Evolutionary conservation across 2,329 filamentous ascomycete genomes (phyloP).

Genomic region (Ceratocystis huliohia): DNA sequence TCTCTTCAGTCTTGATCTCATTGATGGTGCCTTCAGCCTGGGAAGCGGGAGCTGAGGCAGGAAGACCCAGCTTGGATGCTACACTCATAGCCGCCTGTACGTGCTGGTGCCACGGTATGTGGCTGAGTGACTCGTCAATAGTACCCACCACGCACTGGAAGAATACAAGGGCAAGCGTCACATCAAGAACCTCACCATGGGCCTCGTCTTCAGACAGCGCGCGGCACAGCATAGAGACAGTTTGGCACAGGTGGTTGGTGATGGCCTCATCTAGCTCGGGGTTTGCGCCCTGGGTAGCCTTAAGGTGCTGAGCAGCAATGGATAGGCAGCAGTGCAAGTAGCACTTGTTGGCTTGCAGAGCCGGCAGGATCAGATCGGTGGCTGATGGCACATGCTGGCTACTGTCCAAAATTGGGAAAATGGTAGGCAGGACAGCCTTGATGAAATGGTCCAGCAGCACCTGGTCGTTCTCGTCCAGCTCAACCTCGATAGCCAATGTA

Average conservation of each 20-base stretch:
- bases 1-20: conserved; percentile 22
- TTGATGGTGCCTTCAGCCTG: not conserved
- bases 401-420: conserved; percentile 84
- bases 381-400: conserved; percentile 75
- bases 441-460: conserved; percentile 83
- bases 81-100: conserved; percentile 82
- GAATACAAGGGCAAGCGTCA: conserved; percentile 87
- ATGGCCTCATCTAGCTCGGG: conserved; percentile 82
- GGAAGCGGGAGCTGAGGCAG: conserved; percentile 26
- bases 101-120: conserved; percentile 95
- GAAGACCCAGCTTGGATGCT: conserved; percentile 72
- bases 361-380: conserved; percentile 72
- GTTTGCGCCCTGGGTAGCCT: conserved; percentile 52
- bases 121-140: conserved; percentile 69
- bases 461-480: conserved; percentile 79
- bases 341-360: conserved; percentile 78
- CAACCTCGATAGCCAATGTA: conserved; percentile 55
- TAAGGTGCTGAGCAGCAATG: conserved; percentile 83
- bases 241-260: conserved; percentile 79
- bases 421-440: conserved; percentile 69
- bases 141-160: conserved; percentile 82
- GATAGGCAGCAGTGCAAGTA: conserved; percentile 94
- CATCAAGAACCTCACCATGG: conserved; percentile 80
- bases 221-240: conserved; percentile 74
- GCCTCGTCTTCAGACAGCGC: conserved; percentile 67